Percentiles rank a stretch among this genome's conserved stretches.
Conservation (phyloP, 2,329 filamentous ascomycete genomes). For the Fusarium newnesense region DNA sequence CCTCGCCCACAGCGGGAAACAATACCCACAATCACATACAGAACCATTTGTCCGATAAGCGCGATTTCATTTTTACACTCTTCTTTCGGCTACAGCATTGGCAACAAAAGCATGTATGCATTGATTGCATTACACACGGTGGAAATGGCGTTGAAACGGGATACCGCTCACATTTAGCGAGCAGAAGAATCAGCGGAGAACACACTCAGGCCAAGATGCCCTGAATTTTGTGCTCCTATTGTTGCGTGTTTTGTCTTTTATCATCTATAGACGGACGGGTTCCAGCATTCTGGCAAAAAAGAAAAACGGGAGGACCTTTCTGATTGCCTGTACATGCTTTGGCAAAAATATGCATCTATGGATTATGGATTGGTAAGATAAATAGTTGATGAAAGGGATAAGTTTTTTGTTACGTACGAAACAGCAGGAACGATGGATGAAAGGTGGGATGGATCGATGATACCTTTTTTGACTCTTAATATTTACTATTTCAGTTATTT, state of each 20-base stretch:
- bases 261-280: conserved; percentile 36
- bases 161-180: background rate
- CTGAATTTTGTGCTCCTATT: conserved; percentile 2
- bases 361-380: conserved; percentile 10
- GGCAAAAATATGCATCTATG: conserved; percentile 7
- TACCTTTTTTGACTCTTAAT: conserved; percentile 29
- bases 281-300: conserved; percentile 17
- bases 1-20: background rate
- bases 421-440: conserved; percentile 28
- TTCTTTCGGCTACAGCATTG: conserved; percentile 17
- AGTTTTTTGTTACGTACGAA: conserved; percentile 21
- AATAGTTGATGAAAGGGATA: background rate
- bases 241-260: background rate
- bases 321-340: background rate
- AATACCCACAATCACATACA: conserved; percentile 3
- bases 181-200: conserved; percentile 3
- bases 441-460: conserved; percentile 32
- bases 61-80: conserved; percentile 5
- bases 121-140: conserved; percentile 28
- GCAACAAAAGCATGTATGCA: conserved; percentile 31
- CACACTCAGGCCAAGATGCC: background rate
- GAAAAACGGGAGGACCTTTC: background rate
- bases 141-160: conserved; percentile 34
- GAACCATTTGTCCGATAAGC: background rate
- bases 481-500: conserved; percentile 14